These are phyloP conservation scores for Myriosclerotinia scirpicola DNA, from an alignment of 2,329 filamentous ascomycete species.

Conservation along the genomic window DNA sequence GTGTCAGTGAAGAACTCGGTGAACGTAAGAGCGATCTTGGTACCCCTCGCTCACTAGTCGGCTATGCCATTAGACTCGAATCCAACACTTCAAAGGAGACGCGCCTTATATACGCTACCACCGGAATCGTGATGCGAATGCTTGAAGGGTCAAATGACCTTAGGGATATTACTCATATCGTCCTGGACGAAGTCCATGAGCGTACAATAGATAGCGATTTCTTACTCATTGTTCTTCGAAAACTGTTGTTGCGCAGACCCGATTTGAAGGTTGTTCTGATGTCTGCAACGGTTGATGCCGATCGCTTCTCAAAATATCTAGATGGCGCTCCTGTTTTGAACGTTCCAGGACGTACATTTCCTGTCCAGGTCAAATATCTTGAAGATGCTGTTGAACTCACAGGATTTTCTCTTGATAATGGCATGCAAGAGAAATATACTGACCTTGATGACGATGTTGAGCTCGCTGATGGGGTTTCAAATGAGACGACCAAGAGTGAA, in stretches of 20 bases:
- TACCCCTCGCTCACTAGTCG: constrained; percentile 78
- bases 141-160: constrained; percentile 85
- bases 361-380: constrained; percentile 81
- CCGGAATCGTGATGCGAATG: constrained; percentile 96
- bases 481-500: constrained; percentile 48
- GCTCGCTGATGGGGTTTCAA: constrained; percentile 51
- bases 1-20: constrained; percentile 92
- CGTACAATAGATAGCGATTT: constrained; percentile 97
- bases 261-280: constrained; percentile 93
- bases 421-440: constrained; percentile 50
- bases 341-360: constrained; percentile 91
- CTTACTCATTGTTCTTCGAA: constrained; percentile 84
- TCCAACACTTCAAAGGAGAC: constrained; percentile 81
- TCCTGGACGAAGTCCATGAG: constrained; percentile 98
- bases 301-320: constrained; percentile 86
- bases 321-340: constrained; percentile 82
- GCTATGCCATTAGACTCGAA: constrained; percentile 92
- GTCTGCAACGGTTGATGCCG: constrained; percentile 95
- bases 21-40: constrained; percentile 81
- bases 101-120: constrained; percentile 84
- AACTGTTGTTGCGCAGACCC: constrained; percentile 70
- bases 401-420: constrained; percentile 62
- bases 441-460: constrained; percentile 62
- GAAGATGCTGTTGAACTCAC: constrained; percentile 92
- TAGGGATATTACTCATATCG: constrained; percentile 84